phyloP scores from a whole-genome alignment of 2,329 filamentous ascomycete species.

The Aureobasidium sp. region DNA sequence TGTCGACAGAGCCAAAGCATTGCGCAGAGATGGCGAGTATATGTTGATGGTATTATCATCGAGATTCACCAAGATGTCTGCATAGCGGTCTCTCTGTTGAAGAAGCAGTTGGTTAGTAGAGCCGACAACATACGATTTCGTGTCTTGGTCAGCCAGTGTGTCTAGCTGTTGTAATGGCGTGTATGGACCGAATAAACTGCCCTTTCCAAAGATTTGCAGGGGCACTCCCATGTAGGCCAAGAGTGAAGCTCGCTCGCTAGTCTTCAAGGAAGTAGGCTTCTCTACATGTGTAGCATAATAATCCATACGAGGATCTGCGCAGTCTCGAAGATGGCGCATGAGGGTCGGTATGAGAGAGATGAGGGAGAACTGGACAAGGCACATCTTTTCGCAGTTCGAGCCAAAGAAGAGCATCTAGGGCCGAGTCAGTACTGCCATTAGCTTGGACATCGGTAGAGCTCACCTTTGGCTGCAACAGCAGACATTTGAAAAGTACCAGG shows the following conservation, averaged over 20 bases:
- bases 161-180: slow-evolving; percentile 94
- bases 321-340: slow-evolving; percentile 85
- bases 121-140: slow-evolving; percentile 94
- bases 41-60: slow-evolving; percentile 83
- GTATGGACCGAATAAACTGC: slow-evolving; percentile 91
- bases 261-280: slow-evolving; percentile 76
- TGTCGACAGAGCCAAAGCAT: slow-evolving; percentile 68
- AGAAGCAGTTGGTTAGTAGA: slow-evolving; percentile 91
- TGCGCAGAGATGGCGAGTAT: slow-evolving; percentile 67
- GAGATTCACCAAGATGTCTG: slow-evolving; percentile 91
- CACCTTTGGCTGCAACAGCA: slow-evolving; percentile 90
- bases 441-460: neutral
- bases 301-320: slow-evolving; percentile 87
- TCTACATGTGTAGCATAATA: slow-evolving; percentile 66
- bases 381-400: slow-evolving; percentile 87
- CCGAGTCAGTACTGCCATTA: neutral
- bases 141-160: slow-evolving; percentile 82
- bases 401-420: slow-evolving; percentile 94
- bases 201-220: slow-evolving; percentile 91
- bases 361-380: slow-evolving; percentile 97
- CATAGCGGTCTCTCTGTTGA: slow-evolving; percentile 91
- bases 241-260: slow-evolving; percentile 83
- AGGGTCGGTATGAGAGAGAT: slow-evolving; percentile 92
- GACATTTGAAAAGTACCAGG: slow-evolving; percentile 85
- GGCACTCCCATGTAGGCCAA: slow-evolving; percentile 91